phyloP scores from a whole-genome alignment of 2,329 filamentous ascomycete genomes.

The Apiospora aurea region DNA sequence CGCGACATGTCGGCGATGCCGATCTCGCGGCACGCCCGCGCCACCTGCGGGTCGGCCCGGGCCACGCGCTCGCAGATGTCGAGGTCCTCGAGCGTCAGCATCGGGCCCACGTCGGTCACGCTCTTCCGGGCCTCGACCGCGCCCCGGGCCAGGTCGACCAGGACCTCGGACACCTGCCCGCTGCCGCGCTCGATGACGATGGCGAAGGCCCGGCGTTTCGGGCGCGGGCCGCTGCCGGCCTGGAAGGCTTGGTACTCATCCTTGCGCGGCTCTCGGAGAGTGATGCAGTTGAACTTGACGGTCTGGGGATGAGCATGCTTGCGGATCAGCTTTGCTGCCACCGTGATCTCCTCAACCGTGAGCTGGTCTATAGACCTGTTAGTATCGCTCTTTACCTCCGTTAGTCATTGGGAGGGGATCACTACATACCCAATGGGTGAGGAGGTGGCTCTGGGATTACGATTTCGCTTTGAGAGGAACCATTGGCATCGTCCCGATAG shows the following conservation, averaged over 20 bases:
- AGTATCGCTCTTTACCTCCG: neutral
- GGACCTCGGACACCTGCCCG: constrained; percentile 54
- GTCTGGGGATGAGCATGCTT: constrained; percentile 43
- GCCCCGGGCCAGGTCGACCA: constrained; percentile 55
- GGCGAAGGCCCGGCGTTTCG: constrained; percentile 57
- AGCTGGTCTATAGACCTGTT: constrained; percentile 55
- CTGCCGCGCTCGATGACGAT: constrained; percentile 53
- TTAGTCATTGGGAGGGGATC: neutral
- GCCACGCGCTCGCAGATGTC: constrained; percentile 75
- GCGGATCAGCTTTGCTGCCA: constrained; percentile 57
- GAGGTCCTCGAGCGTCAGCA: constrained; percentile 80
- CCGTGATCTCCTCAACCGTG: constrained; percentile 59
- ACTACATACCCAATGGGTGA: constrained; percentile 47
- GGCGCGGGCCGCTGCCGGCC: constrained; percentile 53
- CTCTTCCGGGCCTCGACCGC: constrained; percentile 54
- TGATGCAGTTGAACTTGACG: constrained; percentile 67
- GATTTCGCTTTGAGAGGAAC: constrained; percentile 42
- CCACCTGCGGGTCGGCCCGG: constrained; percentile 74
- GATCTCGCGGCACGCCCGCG: constrained; percentile 77
- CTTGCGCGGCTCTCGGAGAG: constrained; percentile 70
- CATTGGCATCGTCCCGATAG: constrained; percentile 51
- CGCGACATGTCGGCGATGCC: constrained; percentile 85
- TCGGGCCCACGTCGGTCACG: constrained; percentile 54
- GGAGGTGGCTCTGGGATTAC: constrained; percentile 36
- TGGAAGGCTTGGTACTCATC: constrained; percentile 68